These are phyloP conservation scores for Leptosphaerulina australis DNA, from an alignment of 2,329 filamentous ascomycete genomes.

Conservation along the genomic window DNA sequence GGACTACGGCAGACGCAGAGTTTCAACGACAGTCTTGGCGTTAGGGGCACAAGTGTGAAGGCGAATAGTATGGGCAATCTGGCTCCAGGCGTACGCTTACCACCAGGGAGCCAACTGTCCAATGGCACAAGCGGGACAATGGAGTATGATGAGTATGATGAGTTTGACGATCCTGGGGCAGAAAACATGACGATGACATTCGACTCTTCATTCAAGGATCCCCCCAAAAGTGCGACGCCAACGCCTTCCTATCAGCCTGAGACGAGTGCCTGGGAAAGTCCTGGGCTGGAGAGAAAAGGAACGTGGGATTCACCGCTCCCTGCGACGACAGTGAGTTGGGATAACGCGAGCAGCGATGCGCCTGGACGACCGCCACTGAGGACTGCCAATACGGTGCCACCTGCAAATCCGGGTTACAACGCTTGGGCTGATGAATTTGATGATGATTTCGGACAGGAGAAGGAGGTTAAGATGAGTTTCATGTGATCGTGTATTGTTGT, in stretches of 20 bases:
- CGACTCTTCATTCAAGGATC: conserved; percentile 46
- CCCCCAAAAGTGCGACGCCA: conserved; percentile 17
- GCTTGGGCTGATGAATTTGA: conserved; percentile 57
- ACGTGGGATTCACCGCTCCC: conserved; percentile 2
- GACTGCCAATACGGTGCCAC: conserved; percentile 37
- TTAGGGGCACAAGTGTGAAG: conserved; percentile 12
- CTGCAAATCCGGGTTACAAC: conserved; percentile 47
- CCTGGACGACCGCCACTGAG: conserved; percentile 39
- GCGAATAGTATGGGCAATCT: conserved; percentile 26
- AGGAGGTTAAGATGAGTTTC: conserved; percentile 58
- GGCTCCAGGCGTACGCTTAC: conserved; percentile 3
- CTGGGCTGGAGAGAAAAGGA: conserved; percentile 6
- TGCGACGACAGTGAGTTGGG: conserved; percentile 1
- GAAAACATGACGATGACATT: conserved; percentile 52
- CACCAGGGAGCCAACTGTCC: conserved; percentile 19
- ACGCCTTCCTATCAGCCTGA: conserved; percentile 22
- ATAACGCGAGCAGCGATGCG: conserved; percentile 20
- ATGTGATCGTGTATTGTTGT: conserved; percentile 31
- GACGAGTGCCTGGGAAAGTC: too few relatives aligned
- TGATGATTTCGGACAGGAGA: conserved; percentile 54
- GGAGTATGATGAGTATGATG: conserved; percentile 46
- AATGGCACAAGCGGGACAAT: conserved; percentile 24
- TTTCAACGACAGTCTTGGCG: conserved; percentile 46
- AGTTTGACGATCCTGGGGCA: conserved; percentile 37
- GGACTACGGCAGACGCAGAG: conserved; percentile 51